These are phyloP conservation scores for Dioszegia hungarica DNA, from an alignment of 768 basidiomycete species.

Conservation along the genomic window DNA sequence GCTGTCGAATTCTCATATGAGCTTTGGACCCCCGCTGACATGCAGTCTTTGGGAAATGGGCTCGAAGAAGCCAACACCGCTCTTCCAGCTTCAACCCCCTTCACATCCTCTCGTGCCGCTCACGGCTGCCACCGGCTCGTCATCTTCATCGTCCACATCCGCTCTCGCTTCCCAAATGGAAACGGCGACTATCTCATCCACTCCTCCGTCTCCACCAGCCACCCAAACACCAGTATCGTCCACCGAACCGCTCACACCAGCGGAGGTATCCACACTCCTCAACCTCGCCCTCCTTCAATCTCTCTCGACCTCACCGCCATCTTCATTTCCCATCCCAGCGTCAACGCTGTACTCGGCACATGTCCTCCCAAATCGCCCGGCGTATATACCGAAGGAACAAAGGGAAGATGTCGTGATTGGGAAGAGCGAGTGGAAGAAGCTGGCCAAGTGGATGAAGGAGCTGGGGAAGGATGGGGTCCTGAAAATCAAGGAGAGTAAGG, in stretches of 20 bases:
- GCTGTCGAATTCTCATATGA: not conserved
- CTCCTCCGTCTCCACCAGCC: not conserved
- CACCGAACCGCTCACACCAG: slow-evolving; percentile 1
- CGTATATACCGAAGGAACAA: slow-evolving; percentile 53
- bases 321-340: slow-evolving; percentile 68
- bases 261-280: slow-evolving; percentile 37
- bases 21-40: not conserved
- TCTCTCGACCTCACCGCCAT: slow-evolving; percentile 51
- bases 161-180: not conserved
- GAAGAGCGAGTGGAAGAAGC: slow-evolving; percentile 71
- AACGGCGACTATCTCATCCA: not conserved
- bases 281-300: slow-evolving; percentile 32
- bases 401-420: slow-evolving; percentile 56
- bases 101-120: slow-evolving; percentile 15
- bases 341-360: slow-evolving; percentile 70
- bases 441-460: slow-evolving; percentile 72
- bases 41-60: slow-evolving; percentile 44
- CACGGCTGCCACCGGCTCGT: slow-evolving; percentile 11
- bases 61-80: slow-evolving; percentile 20
- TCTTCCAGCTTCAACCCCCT: slow-evolving; percentile 26
- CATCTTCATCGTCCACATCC: not conserved
- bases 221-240: not conserved
- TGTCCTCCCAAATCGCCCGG: slow-evolving; percentile 74
- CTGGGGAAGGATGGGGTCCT: slow-evolving; percentile 70
- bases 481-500: slow-evolving; percentile 62